phyloP scores from a whole-genome alignment of 495 filamentous ascomycete species.

The Neurospora sp. region DNA sequence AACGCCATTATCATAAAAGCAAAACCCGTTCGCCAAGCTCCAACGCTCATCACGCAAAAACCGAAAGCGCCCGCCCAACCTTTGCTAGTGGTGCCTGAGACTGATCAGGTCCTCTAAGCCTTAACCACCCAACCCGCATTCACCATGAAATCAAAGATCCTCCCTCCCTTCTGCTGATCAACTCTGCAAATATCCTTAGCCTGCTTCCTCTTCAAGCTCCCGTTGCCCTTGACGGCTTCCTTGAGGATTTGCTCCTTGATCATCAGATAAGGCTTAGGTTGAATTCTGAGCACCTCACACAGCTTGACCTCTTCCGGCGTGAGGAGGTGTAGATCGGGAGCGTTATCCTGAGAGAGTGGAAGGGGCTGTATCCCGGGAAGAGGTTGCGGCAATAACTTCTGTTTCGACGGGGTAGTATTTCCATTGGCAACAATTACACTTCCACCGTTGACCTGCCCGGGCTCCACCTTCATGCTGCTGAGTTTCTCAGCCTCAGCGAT shows the following conservation, averaged over 20 bases:
- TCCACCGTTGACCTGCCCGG: constrained; percentile 27
- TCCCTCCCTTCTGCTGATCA: constrained; percentile 43
- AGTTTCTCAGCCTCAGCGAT: constrained; percentile 4
- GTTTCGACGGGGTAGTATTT: constrained; percentile 22
- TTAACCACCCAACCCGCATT: constrained; percentile 87
- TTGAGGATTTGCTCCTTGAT: constrained; percentile 85
- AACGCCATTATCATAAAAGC: neutral
- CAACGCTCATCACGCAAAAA: neutral
- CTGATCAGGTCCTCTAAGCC: constrained; percentile 14
- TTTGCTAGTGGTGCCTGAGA: neutral
- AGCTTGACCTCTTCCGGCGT: constrained; percentile 75
- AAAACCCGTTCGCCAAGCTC: neutral
- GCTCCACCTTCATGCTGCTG: constrained; percentile 19
- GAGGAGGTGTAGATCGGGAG: constrained; percentile 77
- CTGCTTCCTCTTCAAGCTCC: constrained; percentile 81
- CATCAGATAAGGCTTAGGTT: constrained; percentile 87
- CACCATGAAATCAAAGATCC: constrained; percentile 91
- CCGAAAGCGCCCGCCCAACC: neutral
- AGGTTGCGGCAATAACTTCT: constrained; percentile 34
- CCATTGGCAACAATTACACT: constrained; percentile 33
- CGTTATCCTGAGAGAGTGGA: constrained; percentile 62
- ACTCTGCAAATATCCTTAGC: constrained; percentile 53
- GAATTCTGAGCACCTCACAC: constrained; percentile 68
- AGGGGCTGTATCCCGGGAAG: constrained; percentile 52
- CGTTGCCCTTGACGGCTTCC: constrained; percentile 80